These are phyloP conservation scores for Orbilia ellipsospora DNA, from an alignment of 2,329 filamentous ascomycete species.

Conservation along the genomic window DNA sequence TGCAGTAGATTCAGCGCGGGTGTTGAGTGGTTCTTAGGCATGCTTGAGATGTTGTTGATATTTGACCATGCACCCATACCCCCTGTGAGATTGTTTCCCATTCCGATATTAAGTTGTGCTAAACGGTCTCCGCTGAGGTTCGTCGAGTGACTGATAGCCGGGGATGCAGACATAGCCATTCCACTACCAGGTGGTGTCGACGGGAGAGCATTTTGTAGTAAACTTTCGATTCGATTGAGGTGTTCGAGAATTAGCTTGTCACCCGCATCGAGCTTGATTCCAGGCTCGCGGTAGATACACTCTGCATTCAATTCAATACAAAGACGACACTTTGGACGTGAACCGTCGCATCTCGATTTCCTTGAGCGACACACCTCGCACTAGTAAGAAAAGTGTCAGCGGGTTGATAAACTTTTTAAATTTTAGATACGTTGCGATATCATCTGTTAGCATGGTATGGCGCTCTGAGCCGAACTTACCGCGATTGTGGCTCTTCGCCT, in stretches of 20 bases:
- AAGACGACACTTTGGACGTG: conserved; percentile 83
- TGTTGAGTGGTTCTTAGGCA: conserved; percentile 86
- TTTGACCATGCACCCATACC: conserved; percentile 76
- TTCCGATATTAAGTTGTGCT: conserved; percentile 61
- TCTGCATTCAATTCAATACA: conserved; percentile 84
- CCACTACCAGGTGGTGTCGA: conserved; percentile 69
- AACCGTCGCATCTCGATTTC: conserved; percentile 82
- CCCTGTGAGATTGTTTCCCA: conserved; percentile 61
- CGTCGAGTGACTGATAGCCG: conserved; percentile 73
- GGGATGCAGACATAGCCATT: conserved; percentile 71
- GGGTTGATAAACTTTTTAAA: conserved; percentile 21
- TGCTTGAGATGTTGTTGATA: conserved; percentile 78
- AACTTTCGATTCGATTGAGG: conserved; percentile 78
- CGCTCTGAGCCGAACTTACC: conserved; percentile 64
- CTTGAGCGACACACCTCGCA: conserved; percentile 84
- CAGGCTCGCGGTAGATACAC: conserved; percentile 84
- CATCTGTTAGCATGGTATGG: background rate
- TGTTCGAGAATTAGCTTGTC: conserved; percentile 87
- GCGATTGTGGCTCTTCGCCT: conserved; percentile 74
- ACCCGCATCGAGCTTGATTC: conserved; percentile 86
- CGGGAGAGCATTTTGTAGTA: conserved; percentile 72
- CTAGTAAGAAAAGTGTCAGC: conserved; percentile 68
- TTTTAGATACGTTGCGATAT: background rate
- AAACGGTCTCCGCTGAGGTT: conserved; percentile 69
- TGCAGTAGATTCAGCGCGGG: conserved; percentile 81